Percentiles rank a stretch among this genome's conserved stretches.
Conservation (phyloP, 257 asterid genomes). For the Ehretia macrophylla region DNA sequence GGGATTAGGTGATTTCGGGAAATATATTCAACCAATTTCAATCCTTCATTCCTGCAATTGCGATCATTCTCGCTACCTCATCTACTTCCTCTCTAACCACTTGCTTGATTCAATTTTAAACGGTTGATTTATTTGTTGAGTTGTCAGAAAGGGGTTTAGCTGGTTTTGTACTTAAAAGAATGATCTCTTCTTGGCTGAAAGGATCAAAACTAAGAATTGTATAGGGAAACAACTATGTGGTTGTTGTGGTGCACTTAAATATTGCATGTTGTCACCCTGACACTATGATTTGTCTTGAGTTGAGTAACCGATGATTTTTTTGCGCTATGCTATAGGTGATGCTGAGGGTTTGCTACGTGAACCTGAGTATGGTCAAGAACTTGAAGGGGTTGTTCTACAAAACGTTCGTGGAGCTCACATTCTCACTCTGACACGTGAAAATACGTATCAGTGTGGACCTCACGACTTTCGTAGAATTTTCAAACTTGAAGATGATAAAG, state of each 20-base stretch:
- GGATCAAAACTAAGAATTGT: neutral
- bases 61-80: too few species aligned
- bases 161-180: neutral
- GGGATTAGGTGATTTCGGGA: too few species aligned
- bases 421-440: too few species aligned
- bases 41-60: too few species aligned
- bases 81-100: too few species aligned
- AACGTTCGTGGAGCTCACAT: too few species aligned
- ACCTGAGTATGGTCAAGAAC: constrained; percentile 10
- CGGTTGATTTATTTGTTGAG: neutral
- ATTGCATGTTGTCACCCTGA: neutral
- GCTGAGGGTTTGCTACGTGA: neutral
- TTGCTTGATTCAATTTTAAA: neutral
- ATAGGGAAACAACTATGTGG: neutral
- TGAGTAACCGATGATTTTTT: neutral
- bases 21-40: too few species aligned
- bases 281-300: neutral
- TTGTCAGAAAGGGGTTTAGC: neutral
- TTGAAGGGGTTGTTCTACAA: too few species aligned
- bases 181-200: neutral
- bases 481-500: constrained; percentile 22
- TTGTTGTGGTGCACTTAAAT: neutral
- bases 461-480: too few species aligned
- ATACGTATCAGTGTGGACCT: too few species aligned
- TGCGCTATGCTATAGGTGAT: neutral